These are phyloP conservation scores for Thymus quinquecostatus DNA, from an alignment of 257 asterid genomes.

Conservation along the genomic window DNA sequence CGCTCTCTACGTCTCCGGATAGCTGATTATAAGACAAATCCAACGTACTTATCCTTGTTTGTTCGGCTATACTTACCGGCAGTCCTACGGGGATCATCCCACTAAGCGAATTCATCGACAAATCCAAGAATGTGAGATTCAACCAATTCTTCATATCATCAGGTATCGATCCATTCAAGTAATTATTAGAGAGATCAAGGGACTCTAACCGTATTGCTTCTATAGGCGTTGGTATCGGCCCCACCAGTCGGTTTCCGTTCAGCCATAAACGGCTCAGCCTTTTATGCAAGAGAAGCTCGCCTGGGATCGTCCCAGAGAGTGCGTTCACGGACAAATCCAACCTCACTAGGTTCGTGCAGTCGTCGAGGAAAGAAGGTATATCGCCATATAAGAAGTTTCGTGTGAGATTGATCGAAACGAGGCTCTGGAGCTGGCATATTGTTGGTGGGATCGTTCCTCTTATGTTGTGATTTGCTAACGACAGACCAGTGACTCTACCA, in stretches of 20 bases:
- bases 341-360: slow-evolving; percentile 23
- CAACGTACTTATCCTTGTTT: slow-evolving; percentile 21
- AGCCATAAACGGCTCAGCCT: neutral
- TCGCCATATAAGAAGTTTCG: slow-evolving; percentile 31
- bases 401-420: slow-evolving; percentile 23
- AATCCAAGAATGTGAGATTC: slow-evolving; percentile 26
- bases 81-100: slow-evolving; percentile 34
- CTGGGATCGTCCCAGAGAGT: slow-evolving; percentile 37
- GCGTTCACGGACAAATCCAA: slow-evolving; percentile 36
- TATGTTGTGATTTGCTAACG: slow-evolving; percentile 15
- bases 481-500: slow-evolving; percentile 30
- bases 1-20: slow-evolving; percentile 33
- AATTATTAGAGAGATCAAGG: slow-evolving; percentile 37
- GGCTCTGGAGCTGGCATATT: slow-evolving; percentile 31
- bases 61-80: slow-evolving; percentile 26
- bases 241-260: slow-evolving; percentile 31
- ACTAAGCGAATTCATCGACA: slow-evolving; percentile 39
- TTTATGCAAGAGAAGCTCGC: slow-evolving; percentile 32
- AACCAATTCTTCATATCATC: slow-evolving; percentile 30
- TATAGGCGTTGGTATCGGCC: slow-evolving; percentile 30
- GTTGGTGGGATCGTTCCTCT: slow-evolving; percentile 39
- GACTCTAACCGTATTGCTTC: neutral
- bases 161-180: slow-evolving; percentile 41
- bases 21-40: slow-evolving; percentile 46
- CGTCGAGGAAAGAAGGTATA: slow-evolving; percentile 24